Base-by-base conservation (phyloP, 768 basidiomycete genomes). In the Tricholoma bakamatsutake region DNA sequence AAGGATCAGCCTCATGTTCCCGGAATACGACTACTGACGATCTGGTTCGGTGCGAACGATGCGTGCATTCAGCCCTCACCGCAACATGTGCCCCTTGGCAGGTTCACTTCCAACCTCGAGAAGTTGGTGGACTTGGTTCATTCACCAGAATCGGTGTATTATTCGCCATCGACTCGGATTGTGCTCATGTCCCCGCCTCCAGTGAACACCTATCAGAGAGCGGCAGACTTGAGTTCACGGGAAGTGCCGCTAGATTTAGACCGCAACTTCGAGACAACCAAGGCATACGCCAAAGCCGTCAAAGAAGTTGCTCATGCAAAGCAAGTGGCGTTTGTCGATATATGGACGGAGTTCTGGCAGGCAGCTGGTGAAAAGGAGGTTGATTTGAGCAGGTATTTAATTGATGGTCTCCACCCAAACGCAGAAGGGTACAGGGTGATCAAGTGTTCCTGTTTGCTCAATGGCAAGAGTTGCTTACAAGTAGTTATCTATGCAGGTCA, bases 41-140 rank as follows among this genome's bases (percentile, higher is more conserved):
- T 96, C 64, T 97, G 92, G 92, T 90, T 90, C 57, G 93, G 93
- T 48, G 85, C 86, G 13, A 98, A 98, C 70, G 94, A 98, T 67
- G 82, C 94, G 5, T 82, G 80, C 61, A 74, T 90, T 50, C 68
- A 71, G 28, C 80, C 80, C 0, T 83, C 79, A 17, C 70, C 75
- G 13, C 94, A 96, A 64, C 87, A 93, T 65, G 88, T 95, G 43
- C 87, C 92, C 3, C 71, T 90, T 27, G 69, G 74, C 17, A 73
- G 75, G 48, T 96, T 83, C 75, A 77, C 72, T 33, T 67, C 70
- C 50, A 94, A 94, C 65, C 71, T 96, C 43, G 67, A 67, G 48
- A 68, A 75, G 28, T 81, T 95, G 63, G 72, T 95, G 56, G 63
- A 76, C 35, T 74, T 85, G 66, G 76, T 93, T 46, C 80, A 74